Percentiles rank a stretch among this genome's conserved stretches.
These are phyloP conservation scores for Pseudogymnoascus sp. DNA, from an alignment of 2,329 filamentous ascomycete species.

Conservation along the genomic window DNA sequence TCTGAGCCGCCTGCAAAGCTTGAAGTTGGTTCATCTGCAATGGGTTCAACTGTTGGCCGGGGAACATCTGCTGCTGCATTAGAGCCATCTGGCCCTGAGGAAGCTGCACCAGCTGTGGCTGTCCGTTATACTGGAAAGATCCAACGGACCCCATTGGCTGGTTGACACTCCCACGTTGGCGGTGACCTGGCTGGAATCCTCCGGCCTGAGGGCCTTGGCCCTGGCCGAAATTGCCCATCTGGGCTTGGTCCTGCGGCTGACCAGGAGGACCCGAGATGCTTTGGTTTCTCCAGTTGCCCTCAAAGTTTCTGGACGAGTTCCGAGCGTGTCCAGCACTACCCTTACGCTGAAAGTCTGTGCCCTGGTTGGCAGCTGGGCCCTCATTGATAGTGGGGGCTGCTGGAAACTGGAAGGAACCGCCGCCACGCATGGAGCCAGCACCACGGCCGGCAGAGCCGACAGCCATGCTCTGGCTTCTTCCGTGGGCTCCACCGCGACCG, in stretches of 20 bases:
- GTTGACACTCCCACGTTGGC: slow-evolving; percentile 73
- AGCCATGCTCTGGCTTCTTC: slow-evolving; percentile 88
- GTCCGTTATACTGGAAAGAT: slow-evolving; percentile 79
- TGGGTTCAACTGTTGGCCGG: slow-evolving; percentile 76
- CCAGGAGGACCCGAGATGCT: slow-evolving; percentile 27
- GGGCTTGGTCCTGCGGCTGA: slow-evolving; percentile 39
- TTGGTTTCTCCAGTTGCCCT: slow-evolving; percentile 94
- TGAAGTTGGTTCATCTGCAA: slow-evolving; percentile 86
- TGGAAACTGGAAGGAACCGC: slow-evolving; percentile 66
- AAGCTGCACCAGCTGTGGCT: slow-evolving; percentile 80
- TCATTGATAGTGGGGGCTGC: slow-evolving; percentile 44
- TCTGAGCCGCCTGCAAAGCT: slow-evolving; percentile 80
- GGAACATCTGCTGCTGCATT: slow-evolving; percentile 69
- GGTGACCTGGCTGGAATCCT: slow-evolving; percentile 88
- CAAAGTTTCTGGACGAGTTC: slow-evolving; percentile 85
- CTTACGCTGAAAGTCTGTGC: slow-evolving; percentile 63
- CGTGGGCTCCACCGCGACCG: slow-evolving; percentile 51
- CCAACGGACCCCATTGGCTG: slow-evolving; percentile 78
- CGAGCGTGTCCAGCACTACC: slow-evolving; percentile 72
- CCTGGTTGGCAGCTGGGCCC: slow-evolving; percentile 35
- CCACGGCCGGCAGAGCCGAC: slow-evolving; percentile 62
- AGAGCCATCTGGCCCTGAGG: slow-evolving; percentile 76
- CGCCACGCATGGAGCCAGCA: slow-evolving; percentile 49
- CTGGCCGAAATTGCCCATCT: slow-evolving; percentile 58
- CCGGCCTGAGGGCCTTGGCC: slow-evolving; percentile 61